phyloP scores from a whole-genome alignment of 768 basidiomycete species.

The Gyrodon lividus region DNA sequence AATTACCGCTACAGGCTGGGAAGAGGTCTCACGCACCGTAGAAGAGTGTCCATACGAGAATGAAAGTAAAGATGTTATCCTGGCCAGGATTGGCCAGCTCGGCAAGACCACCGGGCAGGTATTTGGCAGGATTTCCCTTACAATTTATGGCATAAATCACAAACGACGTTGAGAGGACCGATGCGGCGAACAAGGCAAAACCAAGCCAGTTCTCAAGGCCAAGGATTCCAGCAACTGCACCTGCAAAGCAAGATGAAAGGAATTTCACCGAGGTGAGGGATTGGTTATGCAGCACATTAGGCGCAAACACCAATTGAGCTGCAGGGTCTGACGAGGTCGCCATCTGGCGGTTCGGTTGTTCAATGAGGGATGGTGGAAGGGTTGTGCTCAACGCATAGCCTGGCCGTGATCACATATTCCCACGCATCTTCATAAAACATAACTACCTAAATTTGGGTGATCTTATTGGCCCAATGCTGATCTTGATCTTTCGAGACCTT shows the following conservation, averaged over 20 bases:
- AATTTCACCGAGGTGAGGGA: conserved; percentile 71
- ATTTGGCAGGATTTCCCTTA: conserved; percentile 60
- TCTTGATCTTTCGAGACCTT: too few species aligned
- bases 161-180: conserved; percentile 66
- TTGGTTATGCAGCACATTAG: conserved; percentile 66
- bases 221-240: conserved; percentile 84
- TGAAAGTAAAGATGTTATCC: conserved; percentile 88
- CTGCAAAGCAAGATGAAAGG: conserved; percentile 79
- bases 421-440: conserved; percentile 10
- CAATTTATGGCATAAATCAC: conserved; percentile 72
- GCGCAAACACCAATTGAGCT: conserved; percentile 61
- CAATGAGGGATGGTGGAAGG: not conserved
- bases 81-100: conserved; percentile 83
- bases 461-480: too few species aligned
- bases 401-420: conserved; percentile 6
- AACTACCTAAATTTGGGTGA: not conserved
- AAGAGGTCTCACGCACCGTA: conserved; percentile 58
- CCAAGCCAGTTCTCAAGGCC: conserved; percentile 85
- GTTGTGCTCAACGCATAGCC: not conserved
- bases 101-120: conserved; percentile 57
- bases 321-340: conserved; percentile 47
- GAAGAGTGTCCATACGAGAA: conserved; percentile 92
- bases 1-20: conserved; percentile 2
- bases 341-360: conserved; percentile 31
- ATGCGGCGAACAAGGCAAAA: conserved; percentile 71